Base-by-base conservation (phyloP, 495 filamentous ascomycete species). In the Hypoxylon cercidicola region DNA sequence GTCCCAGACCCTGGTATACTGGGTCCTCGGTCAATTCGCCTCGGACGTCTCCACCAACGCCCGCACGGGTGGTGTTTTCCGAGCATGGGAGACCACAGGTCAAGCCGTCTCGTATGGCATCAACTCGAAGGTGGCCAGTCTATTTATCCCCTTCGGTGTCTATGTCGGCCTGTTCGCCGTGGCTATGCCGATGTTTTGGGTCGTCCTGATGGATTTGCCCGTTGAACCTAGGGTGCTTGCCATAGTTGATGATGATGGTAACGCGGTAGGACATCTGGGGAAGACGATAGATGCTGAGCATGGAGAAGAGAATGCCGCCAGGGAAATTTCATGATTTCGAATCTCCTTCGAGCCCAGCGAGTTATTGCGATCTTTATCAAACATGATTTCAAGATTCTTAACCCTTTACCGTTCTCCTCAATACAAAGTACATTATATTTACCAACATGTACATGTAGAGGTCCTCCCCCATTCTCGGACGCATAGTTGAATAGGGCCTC, bases 231-330 rank as follows among this genome's bases (percentile, higher is more conserved):
- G 34, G 3, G 34, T 37, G 34, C 34, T 37, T 37, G 9, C 34
- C 34, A 37, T 37, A 37, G 34, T 37, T 9, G 34, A 37, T 37
- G 34, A 37, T 37, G 34, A 37, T 37, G 34, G 34, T n/a, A 37
- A 37, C 34, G 34, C 34, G 34, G 34, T 37, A 11, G 34, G 34
- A 37, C 34, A 37, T 37, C 9, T n/a, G 13, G 34, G 34, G 9
- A 37, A 37, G 34, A 37, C 34, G 10, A 2, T 37, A 9, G 13
- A 37, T 37, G 34, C 13, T 37, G 34, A 37, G 34, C 10, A 37
- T 11, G 34, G 34, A 37, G 34, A n/a, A n/a, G 34, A 37, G 34
- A 37, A 37, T 37, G 13, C 34, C 10, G 34, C 34, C 10, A 37
- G 34, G 13, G 34, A 37, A 37, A 37, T 37, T 37, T 37, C 34